A percentile compares a stretch with the other conserved stretches of the same genome.
phyloP scores from a whole-genome alignment of 306 rosid species.

The Prunus armeniaca region DNA sequence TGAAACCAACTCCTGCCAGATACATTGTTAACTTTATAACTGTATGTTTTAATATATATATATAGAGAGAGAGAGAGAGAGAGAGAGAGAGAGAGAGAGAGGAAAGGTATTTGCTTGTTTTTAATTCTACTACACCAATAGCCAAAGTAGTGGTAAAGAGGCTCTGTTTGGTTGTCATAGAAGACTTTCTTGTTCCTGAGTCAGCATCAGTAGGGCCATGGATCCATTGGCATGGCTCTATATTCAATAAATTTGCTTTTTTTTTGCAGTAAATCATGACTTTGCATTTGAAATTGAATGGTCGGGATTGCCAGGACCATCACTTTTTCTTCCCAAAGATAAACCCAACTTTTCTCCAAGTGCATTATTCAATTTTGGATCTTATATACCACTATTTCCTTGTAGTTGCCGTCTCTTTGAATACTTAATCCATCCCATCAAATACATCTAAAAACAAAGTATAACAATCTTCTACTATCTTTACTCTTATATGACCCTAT shows the following conservation, averaged over 20 bases:
- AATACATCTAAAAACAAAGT: background rate
- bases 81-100: too few relatives aligned
- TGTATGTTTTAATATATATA: background rate
- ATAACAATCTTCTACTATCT: too few relatives aligned
- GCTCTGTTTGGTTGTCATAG: background rate
- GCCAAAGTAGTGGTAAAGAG: background rate
- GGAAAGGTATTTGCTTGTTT: background rate
- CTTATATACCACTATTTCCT: constrained; percentile 24
- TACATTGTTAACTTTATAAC: background rate
- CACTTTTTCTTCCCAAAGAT: background rate
- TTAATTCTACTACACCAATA: background rate
- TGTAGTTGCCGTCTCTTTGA: constrained; percentile 30
- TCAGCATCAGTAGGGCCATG: background rate
- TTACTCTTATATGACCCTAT: too few relatives aligned
- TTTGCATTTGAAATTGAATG: background rate
- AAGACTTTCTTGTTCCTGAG: background rate
- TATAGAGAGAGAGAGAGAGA: too few relatives aligned
- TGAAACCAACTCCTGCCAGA: background rate
- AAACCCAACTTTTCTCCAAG: background rate
- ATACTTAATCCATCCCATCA: constrained; percentile 5
- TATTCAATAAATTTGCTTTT: background rate
- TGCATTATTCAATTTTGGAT: constrained; percentile 29
- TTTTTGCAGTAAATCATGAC: background rate
- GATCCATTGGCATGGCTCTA: background rate
- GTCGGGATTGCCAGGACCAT: background rate